A percentile compares a stretch with the other conserved stretches of the same genome.
phyloP scores from a whole-genome alignment of 805 yeast species.

The Hanseniaspora taiwanica region DNA sequence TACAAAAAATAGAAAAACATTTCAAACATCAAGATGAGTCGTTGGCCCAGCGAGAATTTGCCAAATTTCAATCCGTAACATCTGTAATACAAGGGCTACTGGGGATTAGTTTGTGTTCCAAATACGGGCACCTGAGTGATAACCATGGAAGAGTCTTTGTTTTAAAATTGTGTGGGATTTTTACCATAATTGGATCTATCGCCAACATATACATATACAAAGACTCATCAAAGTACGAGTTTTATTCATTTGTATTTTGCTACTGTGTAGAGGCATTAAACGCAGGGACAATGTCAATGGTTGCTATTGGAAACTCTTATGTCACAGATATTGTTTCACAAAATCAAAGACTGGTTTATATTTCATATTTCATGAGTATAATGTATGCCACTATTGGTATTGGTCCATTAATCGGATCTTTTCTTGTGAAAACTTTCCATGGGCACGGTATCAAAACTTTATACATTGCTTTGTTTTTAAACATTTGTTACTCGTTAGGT shows the following conservation, averaged over 20 bases:
- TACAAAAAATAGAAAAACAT: not conserved
- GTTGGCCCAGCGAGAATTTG: constrained; percentile 8
- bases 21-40: not conserved
- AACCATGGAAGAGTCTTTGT: constrained; percentile 13
- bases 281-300: constrained; percentile 16
- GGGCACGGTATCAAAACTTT: constrained; percentile 4
- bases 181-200: constrained; percentile 14
- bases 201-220: constrained; percentile 10
- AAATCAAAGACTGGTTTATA: constrained; percentile 9
- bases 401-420: constrained; percentile 15
- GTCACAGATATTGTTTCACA: constrained; percentile 11
- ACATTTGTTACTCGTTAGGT: constrained; percentile 8
- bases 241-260: constrained; percentile 5
- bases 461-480: constrained; percentile 5
- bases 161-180: constrained; percentile 16
- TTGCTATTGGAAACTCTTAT: constrained; percentile 15
- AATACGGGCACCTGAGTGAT: constrained; percentile 15
- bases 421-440: constrained; percentile 6
- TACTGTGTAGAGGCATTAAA: constrained; percentile 9
- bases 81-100: constrained; percentile 11
- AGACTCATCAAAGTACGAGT: constrained; percentile 4
- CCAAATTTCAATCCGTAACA: constrained; percentile 10
- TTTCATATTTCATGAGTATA: constrained; percentile 13
- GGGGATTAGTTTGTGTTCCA: constrained; percentile 13
- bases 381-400: constrained; percentile 12